Percentiles rank a stretch among this genome's conserved stretches.
These are phyloP conservation scores for Jamesozyma jinghongensis DNA, from an alignment of 805 yeast genomes.

Conservation along the genomic window DNA sequence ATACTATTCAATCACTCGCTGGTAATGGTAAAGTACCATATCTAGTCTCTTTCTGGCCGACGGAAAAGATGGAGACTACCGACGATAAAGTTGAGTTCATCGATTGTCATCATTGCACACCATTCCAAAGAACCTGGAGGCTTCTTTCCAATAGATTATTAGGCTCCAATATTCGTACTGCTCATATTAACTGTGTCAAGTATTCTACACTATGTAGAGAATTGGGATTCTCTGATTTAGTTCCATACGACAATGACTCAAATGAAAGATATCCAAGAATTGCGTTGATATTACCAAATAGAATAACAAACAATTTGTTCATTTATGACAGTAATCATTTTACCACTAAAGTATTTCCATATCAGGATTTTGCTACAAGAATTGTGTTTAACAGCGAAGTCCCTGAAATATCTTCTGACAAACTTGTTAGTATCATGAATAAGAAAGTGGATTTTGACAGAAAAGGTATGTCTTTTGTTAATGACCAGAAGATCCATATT, in stretches of 20 bases:
- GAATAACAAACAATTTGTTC: constrained; percentile 21
- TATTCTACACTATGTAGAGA: constrained; percentile 43
- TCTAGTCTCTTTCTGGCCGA: constrained; percentile 61
- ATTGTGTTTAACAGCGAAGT: constrained; percentile 39
- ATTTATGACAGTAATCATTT: constrained; percentile 14
- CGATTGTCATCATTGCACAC: constrained; percentile 41
- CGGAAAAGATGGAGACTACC: constrained; percentile 34
- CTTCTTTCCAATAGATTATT: constrained; percentile 41
- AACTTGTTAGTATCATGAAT: constrained; percentile 11
- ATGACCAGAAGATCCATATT: constrained; percentile 32
- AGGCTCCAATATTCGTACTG: constrained; percentile 33
- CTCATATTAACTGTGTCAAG: constrained; percentile 52
- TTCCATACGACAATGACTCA: constrained; percentile 10
- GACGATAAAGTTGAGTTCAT: constrained; percentile 30
- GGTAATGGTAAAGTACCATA: constrained; percentile 44
- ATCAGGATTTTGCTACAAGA: constrained; percentile 40
- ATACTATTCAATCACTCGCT: constrained; percentile 40
- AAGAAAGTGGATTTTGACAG: constrained; percentile 9
- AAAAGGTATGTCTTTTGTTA: constrained; percentile 14
- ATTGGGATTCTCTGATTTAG: constrained; percentile 37
- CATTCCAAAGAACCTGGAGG: constrained; percentile 50
- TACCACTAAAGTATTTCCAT: constrained; percentile 23
- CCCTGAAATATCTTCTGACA: constrained; percentile 21
- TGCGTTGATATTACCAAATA: constrained; percentile 45
- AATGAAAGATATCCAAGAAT: constrained; percentile 33